These are phyloP conservation scores for Aspergillaceae sp. DNA, from an alignment of 2,329 filamentous ascomycete genomes.

Conservation along the genomic window DNA sequence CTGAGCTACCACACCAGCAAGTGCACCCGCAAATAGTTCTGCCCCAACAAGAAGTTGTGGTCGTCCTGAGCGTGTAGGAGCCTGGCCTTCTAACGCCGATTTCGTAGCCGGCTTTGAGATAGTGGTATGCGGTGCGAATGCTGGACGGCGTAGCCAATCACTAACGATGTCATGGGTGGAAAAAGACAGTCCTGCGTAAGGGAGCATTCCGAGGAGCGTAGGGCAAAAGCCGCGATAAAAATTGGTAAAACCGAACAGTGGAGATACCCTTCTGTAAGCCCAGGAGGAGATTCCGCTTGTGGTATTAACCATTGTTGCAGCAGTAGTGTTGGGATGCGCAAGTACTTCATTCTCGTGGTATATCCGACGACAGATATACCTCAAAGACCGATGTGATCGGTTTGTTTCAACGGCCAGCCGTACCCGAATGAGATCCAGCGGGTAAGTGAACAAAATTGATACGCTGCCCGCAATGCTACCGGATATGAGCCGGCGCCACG, in stretches of 20 bases:
- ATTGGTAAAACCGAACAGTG: neutral
- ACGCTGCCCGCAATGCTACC: neutral
- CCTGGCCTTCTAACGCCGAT: neutral
- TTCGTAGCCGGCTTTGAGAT: neutral
- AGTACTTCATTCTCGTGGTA: neutral
- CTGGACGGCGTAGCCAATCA: neutral
- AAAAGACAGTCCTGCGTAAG: neutral
- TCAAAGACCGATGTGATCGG: neutral
- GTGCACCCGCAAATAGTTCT: neutral
- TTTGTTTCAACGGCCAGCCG: neutral
- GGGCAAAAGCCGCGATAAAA: neutral
- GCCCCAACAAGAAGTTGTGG: neutral
- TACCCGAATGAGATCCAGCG: neutral
- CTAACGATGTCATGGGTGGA: neutral
- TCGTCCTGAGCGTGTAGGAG: neutral
- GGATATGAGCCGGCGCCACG: neutral
- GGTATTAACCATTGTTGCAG: too few species aligned
- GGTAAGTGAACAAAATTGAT: neutral
- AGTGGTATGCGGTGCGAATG: neutral
- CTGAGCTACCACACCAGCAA: neutral
- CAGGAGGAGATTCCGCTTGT: neutral
- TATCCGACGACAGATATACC: neutral
- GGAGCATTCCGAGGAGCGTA: neutral
- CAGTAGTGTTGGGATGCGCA: too few species aligned
- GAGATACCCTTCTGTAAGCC: too few species aligned